Conservation (phyloP, 2,329 filamentous ascomycete species). For the Nothomitra cinnamomea region DNA sequence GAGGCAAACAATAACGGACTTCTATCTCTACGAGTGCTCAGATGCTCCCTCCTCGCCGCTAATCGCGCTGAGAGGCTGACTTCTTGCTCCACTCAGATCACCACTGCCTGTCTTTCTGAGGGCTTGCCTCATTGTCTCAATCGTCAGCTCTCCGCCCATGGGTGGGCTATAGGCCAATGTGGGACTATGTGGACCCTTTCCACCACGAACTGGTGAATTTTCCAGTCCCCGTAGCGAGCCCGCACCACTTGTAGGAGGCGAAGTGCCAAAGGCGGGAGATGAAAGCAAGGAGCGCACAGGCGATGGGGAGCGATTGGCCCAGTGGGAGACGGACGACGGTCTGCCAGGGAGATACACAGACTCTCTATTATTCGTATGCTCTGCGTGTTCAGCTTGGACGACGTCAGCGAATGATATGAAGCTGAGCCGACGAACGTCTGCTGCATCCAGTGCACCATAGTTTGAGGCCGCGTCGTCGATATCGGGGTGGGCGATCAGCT, state of each 20-base stretch:
- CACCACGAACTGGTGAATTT: conserved; percentile 42
- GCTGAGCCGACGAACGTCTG: conserved; percentile 67
- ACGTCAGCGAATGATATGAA: conserved; percentile 97
- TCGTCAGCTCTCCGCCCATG: conserved; percentile 51
- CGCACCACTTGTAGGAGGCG: conserved; percentile 60
- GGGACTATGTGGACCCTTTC: conserved; percentile 43
- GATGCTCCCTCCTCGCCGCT: conserved; percentile 19
- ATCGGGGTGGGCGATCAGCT: conserved; percentile 35
- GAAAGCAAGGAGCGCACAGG: conserved; percentile 66
- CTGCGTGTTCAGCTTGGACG: conserved; percentile 66
- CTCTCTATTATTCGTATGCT: conserved; percentile 40
- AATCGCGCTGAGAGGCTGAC: conserved; percentile 23
- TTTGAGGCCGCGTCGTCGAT: conserved; percentile 52
- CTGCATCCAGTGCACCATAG: conserved; percentile 60
- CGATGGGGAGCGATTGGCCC: conserved; percentile 52
- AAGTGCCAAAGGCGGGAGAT: conserved; percentile 49
- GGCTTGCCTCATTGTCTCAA: conserved; percentile 89
- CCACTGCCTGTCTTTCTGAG: conserved; percentile 70
- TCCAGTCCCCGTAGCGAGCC: conserved; percentile 61
- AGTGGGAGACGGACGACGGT: conserved; percentile 33
- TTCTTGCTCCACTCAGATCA: conserved; percentile 40
- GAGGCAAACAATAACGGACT: not conserved
- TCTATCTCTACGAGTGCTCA: conserved; percentile 4
- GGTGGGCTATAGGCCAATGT: conserved; percentile 35
- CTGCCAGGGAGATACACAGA: conserved; percentile 52